Percentiles rank a stretch among this genome's conserved stretches.
phyloP scores from a whole-genome alignment of 1,284 basidiomycete genomes.

The Xerocomus amazonicus region DNA sequence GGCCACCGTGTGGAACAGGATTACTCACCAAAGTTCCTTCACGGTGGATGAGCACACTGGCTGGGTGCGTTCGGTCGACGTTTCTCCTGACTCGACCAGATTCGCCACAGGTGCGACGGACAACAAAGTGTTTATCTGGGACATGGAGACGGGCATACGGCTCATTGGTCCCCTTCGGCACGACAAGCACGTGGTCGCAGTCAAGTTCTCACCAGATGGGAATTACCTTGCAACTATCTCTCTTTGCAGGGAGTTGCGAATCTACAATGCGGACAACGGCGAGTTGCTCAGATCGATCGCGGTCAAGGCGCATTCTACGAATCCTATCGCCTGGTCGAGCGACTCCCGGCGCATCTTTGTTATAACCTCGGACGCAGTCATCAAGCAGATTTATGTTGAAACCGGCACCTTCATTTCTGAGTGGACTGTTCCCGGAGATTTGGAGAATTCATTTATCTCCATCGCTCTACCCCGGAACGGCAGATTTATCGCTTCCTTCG shows the following conservation, averaged over 20 bases:
- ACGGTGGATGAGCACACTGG: slow-evolving; percentile 2
- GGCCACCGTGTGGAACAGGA: slow-evolving; percentile 10
- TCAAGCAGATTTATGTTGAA: slow-evolving; percentile 3
- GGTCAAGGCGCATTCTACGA: slow-evolving; percentile 2
- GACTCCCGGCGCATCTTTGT: slow-evolving; percentile 4
- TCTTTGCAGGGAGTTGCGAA: slow-evolving; percentile 1
- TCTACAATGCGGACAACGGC: slow-evolving; percentile 3
- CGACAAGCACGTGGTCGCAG: background rate
- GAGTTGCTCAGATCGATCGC: background rate
- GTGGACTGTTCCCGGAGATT: background rate
- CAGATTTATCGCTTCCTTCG: slow-evolving; percentile 3
- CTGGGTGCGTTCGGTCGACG: slow-evolving; percentile 3
- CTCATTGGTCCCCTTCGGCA: slow-evolving; percentile 7
- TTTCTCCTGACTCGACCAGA: slow-evolving; percentile 2
- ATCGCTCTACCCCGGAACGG: slow-evolving; percentile 1
- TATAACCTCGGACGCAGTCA: background rate
- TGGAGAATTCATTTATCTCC: slow-evolving; percentile 1
- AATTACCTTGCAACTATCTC: slow-evolving; percentile 5
- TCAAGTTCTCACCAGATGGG: slow-evolving; percentile 14
- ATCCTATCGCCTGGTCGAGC: slow-evolving; percentile 5
- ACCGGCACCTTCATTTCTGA: slow-evolving; percentile 6
- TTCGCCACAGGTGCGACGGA: slow-evolving; percentile 8
- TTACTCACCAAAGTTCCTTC: slow-evolving; percentile 1
- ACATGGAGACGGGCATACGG: slow-evolving; percentile 3
- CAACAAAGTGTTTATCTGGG: slow-evolving; percentile 5